Conservation (phyloP, 148 eudicot species). For the Nepenthes gracilis region DNA sequence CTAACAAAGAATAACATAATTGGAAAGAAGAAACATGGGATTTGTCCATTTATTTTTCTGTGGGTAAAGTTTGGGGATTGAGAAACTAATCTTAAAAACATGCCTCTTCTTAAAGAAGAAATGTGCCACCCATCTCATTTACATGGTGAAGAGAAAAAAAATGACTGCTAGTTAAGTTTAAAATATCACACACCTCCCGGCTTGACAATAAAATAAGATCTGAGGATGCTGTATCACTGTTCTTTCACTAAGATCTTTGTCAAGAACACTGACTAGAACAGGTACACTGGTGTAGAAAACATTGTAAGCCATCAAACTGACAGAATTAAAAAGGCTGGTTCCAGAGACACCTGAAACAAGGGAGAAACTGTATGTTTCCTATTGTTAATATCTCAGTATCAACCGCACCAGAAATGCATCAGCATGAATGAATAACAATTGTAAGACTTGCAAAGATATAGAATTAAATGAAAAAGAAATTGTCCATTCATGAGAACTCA, state of each 20-base stretch:
- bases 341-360: conserved; percentile 97
- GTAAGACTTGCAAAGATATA: not conserved
- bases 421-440: not conserved
- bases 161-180: not conserved
- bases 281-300: conserved; percentile 98
- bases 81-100: not conserved
- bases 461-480: not conserved
- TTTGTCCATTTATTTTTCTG: not conserved
- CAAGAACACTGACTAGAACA: conserved; percentile 80
- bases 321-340: conserved; percentile 93
- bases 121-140: too few relatives aligned
- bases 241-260: conserved; percentile 89
- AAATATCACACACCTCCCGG: conserved; percentile 60
- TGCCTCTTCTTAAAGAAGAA: not conserved
- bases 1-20: too few relatives aligned
- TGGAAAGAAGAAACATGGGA: too few relatives aligned
- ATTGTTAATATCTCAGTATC: conserved; percentile 27
- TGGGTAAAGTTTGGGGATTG: too few relatives aligned
- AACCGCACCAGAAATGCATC: not conserved
- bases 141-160: not conserved
- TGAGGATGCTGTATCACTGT: conserved; percentile 99
- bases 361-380: conserved; percentile 59
- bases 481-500: conserved; percentile 21
- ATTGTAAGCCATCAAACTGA: conserved; percentile 97
- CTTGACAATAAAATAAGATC: conserved; percentile 92